Conservation (phyloP, 495 filamentous ascomycete genomes). For the Emericellopsis terricola region DNA sequence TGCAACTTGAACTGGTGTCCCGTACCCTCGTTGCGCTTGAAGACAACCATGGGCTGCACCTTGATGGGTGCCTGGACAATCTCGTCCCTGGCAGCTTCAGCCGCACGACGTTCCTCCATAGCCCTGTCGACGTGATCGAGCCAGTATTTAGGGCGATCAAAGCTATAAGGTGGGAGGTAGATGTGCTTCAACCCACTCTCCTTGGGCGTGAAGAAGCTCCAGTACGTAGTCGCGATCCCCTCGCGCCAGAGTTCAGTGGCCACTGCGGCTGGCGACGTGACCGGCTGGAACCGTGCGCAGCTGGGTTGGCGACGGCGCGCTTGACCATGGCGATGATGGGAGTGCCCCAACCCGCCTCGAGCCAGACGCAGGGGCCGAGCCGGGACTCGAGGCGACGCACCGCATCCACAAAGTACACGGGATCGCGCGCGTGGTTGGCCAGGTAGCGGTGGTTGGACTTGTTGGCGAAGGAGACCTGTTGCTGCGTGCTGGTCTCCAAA, state of each 20-base stretch:
- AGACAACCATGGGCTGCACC: conserved; percentile 6
- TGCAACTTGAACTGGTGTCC: neutral
- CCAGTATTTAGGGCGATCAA: conserved; percentile 13
- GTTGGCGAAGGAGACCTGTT: conserved; percentile 8
- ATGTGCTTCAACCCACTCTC: conserved; percentile 10
- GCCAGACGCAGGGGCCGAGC: conserved; percentile 12
- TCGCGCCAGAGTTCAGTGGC: conserved; percentile 10
- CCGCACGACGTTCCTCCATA: neutral
- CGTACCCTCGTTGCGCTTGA: neutral
- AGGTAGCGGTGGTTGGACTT: conserved; percentile 8
- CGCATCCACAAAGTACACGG: conserved; percentile 17
- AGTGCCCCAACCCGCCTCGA: conserved; percentile 18
- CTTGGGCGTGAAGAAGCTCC: conserved; percentile 6
- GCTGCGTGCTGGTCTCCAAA: conserved; percentile 13
- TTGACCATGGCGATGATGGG: conserved; percentile 14
- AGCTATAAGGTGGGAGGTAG: conserved; percentile 36
- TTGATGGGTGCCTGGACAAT: neutral
- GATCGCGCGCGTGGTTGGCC: conserved; percentile 12
- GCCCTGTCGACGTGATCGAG: neutral
- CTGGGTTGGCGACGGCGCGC: conserved; percentile 1
- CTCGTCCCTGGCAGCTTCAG: neutral
- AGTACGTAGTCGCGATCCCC: conserved; percentile 7
- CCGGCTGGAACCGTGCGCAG: conserved; percentile 3
- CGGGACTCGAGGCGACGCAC: conserved; percentile 10
- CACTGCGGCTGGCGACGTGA: conserved; percentile 7